A percentile compares a stretch with the other conserved stretches of the same genome.
Conservation (phyloP, 1,284 basidiomycete genomes). For the Moesziomyces sp. region DNA sequence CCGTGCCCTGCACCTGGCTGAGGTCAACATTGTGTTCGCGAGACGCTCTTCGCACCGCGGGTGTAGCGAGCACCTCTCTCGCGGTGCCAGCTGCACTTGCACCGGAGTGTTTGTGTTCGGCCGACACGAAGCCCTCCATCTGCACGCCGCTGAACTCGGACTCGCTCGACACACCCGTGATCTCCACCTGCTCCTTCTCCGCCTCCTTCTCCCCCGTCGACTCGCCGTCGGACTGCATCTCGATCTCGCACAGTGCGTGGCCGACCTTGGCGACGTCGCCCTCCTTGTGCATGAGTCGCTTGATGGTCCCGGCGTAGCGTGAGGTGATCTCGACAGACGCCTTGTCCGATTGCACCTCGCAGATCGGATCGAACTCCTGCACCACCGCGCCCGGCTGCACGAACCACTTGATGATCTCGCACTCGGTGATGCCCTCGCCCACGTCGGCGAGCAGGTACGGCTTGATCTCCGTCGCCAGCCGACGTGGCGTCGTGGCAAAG, state of each 20-base stretch:
- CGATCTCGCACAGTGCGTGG: conserved; percentile 81
- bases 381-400: conserved; percentile 75
- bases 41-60: conserved; percentile 82
- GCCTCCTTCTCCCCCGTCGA: not conserved
- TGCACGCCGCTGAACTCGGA: conserved; percentile 21
- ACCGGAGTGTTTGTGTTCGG: conserved; percentile 28
- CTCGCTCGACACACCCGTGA: conserved; percentile 13
- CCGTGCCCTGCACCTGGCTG: conserved; percentile 75
- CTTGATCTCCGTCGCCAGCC: conserved; percentile 31
- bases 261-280: conserved; percentile 91
- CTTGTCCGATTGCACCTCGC: conserved; percentile 95
- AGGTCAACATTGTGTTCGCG: conserved; percentile 75
- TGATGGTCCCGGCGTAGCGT: conserved; percentile 83
- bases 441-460: conserved; percentile 91
- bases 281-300: conserved; percentile 79
- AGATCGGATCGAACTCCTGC: conserved; percentile 84
- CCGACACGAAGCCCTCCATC: conserved; percentile 39
- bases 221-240: conserved; percentile 76
- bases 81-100: conserved; percentile 4
- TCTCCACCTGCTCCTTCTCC: conserved; percentile 7
- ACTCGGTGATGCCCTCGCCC: conserved; percentile 78
- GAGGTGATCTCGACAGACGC: conserved; percentile 92
- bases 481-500: conserved; percentile 41
- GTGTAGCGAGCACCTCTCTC: conserved; percentile 72
- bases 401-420: conserved; percentile 68